Evolutionary conservation across 2,329 filamentous ascomycete species (phyloP), one percentile per base, ranked within the genome.

Genomic region (Claviceps spartinae): DNA sequence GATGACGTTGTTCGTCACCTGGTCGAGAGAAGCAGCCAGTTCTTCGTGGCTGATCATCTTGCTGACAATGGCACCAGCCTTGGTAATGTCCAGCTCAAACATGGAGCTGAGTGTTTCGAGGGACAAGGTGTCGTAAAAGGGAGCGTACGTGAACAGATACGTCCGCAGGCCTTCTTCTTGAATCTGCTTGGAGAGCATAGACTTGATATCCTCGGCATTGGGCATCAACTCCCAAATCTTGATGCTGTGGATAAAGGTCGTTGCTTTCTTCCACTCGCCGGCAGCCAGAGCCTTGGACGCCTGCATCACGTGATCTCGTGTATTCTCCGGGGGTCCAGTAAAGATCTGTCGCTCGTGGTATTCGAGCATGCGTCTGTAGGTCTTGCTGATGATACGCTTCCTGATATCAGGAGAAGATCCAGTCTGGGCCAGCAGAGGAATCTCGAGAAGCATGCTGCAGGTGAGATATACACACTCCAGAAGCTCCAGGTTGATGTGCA

Each of bases 21-120:
- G 93, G 75, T 98, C 94, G 30, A 98, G 82, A 40, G 93, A 94
- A 44, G 93, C 93, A 9, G 87, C 88, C 48, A 98, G 83, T 71
- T 98, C 93, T 72, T 98, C 93, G 75, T 98, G 93, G 63, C 89
- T 95, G 69, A 98, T 97, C 93, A 98, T 98, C 77, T 95, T 95
- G 78, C 88, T 95, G 64, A 98, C 83, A 52, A 98, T 83, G 38
- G 93, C 89, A n/a, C 86, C 77, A 49, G 96, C 90, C 79, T 97
- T 97, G 72, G 85, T 81, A 61, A 85, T 75, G 53, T 90, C 80
- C 24, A 98, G 83, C 72, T 98, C 93, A 69, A 98, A 98, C 93
- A 98, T 98, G 59, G 75, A 76, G 56, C 88, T 85, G 55, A 98
- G 79, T 24, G 90, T 94, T 59, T 81, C 77, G 61, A 96, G 78